Percentiles rank a stretch among this genome's conserved stretches.
Conservation (phyloP, 345 rosid species). For the Adansonia digitata region DNA sequence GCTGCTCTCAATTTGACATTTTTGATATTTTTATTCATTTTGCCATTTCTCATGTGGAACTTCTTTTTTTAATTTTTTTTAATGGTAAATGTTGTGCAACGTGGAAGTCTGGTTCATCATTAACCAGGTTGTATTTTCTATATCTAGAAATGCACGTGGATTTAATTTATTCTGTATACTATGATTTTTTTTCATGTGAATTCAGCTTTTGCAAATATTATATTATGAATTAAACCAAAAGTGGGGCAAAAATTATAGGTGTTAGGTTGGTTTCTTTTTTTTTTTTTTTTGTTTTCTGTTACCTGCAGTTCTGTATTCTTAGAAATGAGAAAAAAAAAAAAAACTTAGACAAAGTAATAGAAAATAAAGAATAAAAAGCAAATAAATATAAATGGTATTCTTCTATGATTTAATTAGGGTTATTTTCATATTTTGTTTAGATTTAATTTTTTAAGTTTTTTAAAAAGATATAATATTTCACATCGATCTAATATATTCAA, state of each 20-base stretch:
- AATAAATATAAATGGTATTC: too few species aligned
- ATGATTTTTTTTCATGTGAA: not conserved
- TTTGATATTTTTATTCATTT: not conserved
- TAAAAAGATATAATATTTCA: too few species aligned
- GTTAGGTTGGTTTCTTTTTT: not conserved
- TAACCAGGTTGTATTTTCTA: not conserved
- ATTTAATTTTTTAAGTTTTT: not conserved
- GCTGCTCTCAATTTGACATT: not conserved
- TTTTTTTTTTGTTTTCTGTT: not conserved
- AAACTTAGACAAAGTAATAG: too few species aligned
- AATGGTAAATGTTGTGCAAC: not conserved
- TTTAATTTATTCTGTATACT: not conserved
- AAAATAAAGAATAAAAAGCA: too few species aligned
- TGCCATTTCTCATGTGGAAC: not conserved
- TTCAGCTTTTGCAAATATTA: not conserved
- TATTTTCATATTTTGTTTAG: too few species aligned
- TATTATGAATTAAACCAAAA: not conserved
- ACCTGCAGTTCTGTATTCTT: too few species aligned
- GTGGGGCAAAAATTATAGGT: not conserved
- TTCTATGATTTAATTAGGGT: too few species aligned
- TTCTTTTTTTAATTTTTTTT: not conserved
- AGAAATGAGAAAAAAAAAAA: too few species aligned
- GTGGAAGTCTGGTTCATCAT: not conserved
- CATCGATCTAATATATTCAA: too few species aligned
- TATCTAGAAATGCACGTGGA: not conserved